A percentile compares a stretch with the other conserved stretches of the same genome.
Conservation (phyloP, 2,329 filamentous ascomycete genomes). For the Aureobasidium mangrovei region DNA sequence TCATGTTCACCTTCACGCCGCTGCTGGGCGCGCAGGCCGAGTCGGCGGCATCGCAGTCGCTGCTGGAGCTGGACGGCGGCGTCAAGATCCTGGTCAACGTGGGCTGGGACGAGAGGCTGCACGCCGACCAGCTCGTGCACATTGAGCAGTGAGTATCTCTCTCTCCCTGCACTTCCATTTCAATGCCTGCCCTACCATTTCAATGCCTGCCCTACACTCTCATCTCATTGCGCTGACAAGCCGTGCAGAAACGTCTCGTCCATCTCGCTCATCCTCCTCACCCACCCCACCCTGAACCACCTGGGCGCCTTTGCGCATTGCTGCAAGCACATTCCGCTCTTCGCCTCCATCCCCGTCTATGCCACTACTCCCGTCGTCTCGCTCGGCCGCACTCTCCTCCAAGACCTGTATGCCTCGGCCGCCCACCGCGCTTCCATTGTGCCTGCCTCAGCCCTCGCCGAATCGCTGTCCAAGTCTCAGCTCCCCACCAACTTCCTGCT, state of each 20-base stretch:
- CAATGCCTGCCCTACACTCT: neutral
- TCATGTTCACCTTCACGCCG: slow-evolving; percentile 94
- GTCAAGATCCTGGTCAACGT: slow-evolving; percentile 93
- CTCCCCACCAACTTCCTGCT: slow-evolving; percentile 45
- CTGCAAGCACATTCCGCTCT: slow-evolving; percentile 91
- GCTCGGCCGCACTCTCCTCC: slow-evolving; percentile 78
- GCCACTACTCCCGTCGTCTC: slow-evolving; percentile 90
- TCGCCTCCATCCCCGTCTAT: slow-evolving; percentile 87
- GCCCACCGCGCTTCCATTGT: slow-evolving; percentile 82
- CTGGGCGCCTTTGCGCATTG: slow-evolving; percentile 91
- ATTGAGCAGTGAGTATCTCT: slow-evolving; percentile 64
- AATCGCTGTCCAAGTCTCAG: slow-evolving; percentile 48
- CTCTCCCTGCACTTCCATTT: neutral
- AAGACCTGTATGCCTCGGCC: slow-evolving; percentile 86
- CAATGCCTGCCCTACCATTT: neutral
- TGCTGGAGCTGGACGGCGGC: slow-evolving; percentile 91
- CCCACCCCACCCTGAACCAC: slow-evolving; percentile 85
- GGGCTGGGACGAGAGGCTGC: slow-evolving; percentile 91
- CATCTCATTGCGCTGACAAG: neutral
- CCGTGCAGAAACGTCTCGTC: slow-evolving; percentile 70
- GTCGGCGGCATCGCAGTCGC: slow-evolving; percentile 83
- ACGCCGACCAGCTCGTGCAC: slow-evolving; percentile 70
- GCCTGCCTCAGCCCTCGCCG: slow-evolving; percentile 61
- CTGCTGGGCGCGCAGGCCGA: slow-evolving; percentile 84
- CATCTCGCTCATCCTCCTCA: slow-evolving; percentile 85